A percentile compares a stretch with the other conserved stretches of the same genome.
Conservation (phyloP, 2,329 filamentous ascomycete genomes). For the Microsporum audouinii region DNA sequence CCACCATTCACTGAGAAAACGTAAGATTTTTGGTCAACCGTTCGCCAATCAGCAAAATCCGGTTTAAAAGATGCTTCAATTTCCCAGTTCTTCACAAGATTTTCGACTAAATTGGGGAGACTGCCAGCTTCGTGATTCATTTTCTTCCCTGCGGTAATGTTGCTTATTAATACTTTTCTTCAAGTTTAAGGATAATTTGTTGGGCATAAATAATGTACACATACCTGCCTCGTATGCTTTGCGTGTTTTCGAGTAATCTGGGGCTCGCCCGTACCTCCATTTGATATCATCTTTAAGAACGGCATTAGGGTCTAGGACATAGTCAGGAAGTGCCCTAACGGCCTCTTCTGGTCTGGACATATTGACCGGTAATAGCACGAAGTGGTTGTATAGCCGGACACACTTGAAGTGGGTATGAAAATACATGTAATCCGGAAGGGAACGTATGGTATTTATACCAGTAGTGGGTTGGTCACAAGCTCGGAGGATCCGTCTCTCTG, state of each 20-base stretch:
- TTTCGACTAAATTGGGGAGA: slow-evolving; percentile 52
- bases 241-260: slow-evolving; percentile 55
- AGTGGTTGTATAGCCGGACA: no score
- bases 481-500: no score
- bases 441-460: no score
- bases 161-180: background rate
- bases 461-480: no score
- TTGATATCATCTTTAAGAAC: slow-evolving; percentile 45
- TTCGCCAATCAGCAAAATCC: slow-evolving; percentile 51
- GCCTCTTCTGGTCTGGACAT: slow-evolving; percentile 11
- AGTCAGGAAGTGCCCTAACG: slow-evolving; percentile 44
- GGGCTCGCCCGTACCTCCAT: slow-evolving; percentile 51
- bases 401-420: no score
- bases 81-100: slow-evolving; percentile 64
- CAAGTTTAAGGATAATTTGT: background rate
- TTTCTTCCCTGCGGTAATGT: slow-evolving; percentile 40
- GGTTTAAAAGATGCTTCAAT: slow-evolving; percentile 60
- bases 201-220: slow-evolving; percentile 18
- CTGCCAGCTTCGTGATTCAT: slow-evolving; percentile 45
- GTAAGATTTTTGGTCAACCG: slow-evolving; percentile 50
- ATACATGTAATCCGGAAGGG: no score
- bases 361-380: background rate
- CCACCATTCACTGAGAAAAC: slow-evolving; percentile 54
- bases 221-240: slow-evolving; percentile 48
- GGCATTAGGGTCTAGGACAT: slow-evolving; percentile 47